phyloP scores from a whole-genome alignment of 2,329 filamentous ascomycete species.

The Colletotrichum musae region DNA sequence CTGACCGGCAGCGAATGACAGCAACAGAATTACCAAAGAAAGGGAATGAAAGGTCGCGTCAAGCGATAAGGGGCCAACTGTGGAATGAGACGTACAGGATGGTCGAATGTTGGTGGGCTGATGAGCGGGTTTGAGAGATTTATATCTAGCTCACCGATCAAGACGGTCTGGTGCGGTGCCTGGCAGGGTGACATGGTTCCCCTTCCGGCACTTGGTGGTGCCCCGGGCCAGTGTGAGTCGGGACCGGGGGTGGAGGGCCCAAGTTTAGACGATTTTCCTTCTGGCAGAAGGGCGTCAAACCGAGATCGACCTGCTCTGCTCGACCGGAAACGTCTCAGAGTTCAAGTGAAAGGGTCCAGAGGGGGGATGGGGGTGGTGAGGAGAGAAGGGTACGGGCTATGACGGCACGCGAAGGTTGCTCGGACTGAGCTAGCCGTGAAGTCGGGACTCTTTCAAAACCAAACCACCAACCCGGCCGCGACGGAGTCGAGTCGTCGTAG shows the following conservation, averaged over 20 bases:
- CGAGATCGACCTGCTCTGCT: conserved; percentile 29
- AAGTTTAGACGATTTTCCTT: conserved; percentile 34
- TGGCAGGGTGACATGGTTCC: conserved; percentile 23
- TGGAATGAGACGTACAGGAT: conserved; percentile 38
- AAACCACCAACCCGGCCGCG: conserved; percentile 1
- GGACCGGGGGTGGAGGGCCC: conserved; percentile 21
- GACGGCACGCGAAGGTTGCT: conserved; percentile 31
- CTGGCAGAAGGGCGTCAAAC: conserved; percentile 25
- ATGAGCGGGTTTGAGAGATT: conserved; percentile 43
- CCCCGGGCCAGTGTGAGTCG: not conserved
- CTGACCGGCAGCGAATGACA: conserved; percentile 42
- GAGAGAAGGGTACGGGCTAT: conserved; percentile 27
- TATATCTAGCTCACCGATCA: conserved; percentile 39
- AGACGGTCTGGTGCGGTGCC: not conserved
- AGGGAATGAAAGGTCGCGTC: conserved; percentile 39
- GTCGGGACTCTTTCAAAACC: conserved; percentile 26
- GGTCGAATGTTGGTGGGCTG: conserved; percentile 18
- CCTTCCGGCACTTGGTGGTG: conserved; percentile 16
- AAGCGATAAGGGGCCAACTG: conserved; percentile 35
- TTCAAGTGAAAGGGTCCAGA: conserved; percentile 29
- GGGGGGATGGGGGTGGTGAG: conserved; percentile 5
- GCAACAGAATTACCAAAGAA: conserved; percentile 31
- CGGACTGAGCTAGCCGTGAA: conserved; percentile 29
- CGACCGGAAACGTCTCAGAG: conserved; percentile 38
- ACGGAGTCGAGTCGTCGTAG: conserved; percentile 8